Evolutionary conservation across 2,329 filamentous ascomycete species (phyloP).

Genomic region (Alternaria postmessia): DNA sequence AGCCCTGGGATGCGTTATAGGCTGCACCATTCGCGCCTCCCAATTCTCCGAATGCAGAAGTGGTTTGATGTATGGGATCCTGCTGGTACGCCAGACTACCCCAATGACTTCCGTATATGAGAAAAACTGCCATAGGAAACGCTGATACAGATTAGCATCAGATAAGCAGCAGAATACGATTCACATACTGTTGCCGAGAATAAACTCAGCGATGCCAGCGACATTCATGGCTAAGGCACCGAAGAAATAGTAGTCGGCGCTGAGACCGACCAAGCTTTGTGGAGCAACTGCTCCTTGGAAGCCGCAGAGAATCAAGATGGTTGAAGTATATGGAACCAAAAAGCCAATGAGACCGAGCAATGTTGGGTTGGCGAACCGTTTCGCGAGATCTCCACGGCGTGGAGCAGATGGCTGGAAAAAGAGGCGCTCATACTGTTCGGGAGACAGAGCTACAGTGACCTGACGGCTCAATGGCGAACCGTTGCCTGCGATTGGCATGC

Average conservation of each 20-base stretch:
- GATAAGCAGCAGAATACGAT: too few relatives aligned
- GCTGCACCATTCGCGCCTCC: slow-evolving; percentile 28
- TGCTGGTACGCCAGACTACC: slow-evolving; percentile 31
- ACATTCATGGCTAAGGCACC: slow-evolving; percentile 30
- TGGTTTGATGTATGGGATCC: slow-evolving; percentile 28
- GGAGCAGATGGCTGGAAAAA: slow-evolving; percentile 35
- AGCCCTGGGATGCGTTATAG: slow-evolving; percentile 32
- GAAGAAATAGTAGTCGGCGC: slow-evolving; percentile 36
- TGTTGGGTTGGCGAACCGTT: slow-evolving; percentile 31
- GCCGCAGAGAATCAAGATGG: slow-evolving; percentile 29
- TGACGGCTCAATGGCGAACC: slow-evolving; percentile 26
- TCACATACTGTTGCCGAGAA: slow-evolving; percentile 29
- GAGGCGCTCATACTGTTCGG: slow-evolving; percentile 35
- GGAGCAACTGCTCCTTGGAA: slow-evolving; percentile 31
- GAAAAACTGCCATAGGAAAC: slow-evolving; percentile 34
- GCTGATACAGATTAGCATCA: slow-evolving; percentile 15
- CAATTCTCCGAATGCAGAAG: slow-evolving; percentile 20
- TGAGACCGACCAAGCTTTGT: slow-evolving; percentile 28
- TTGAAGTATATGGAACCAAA: slow-evolving; percentile 31
- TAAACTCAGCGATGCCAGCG: slow-evolving; percentile 31
- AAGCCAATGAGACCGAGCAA: slow-evolving; percentile 31
- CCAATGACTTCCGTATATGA: slow-evolving; percentile 33
- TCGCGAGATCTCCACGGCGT: slow-evolving; percentile 30
- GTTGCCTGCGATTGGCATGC: slow-evolving; percentile 12
- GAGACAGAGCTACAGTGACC: slow-evolving; percentile 27